phyloP scores from a whole-genome alignment of 805 yeast species.

The Candida nemodendra region DNA sequence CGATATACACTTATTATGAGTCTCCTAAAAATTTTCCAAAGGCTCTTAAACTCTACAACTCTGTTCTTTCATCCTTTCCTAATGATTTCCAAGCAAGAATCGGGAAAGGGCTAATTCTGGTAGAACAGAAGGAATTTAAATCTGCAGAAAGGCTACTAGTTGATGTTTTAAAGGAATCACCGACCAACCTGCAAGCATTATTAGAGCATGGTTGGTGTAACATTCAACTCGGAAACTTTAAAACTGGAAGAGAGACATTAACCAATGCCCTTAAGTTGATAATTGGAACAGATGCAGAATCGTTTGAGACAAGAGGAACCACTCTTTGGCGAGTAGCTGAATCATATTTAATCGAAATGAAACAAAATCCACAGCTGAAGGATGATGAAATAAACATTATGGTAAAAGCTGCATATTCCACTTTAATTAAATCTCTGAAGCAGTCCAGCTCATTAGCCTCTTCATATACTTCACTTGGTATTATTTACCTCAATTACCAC shows the following conservation, averaged over 20 bases:
- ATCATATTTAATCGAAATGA: conserved; percentile 45
- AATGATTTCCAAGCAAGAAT: conserved; percentile 56
- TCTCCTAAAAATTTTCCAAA: conserved; percentile 83
- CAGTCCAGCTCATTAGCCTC: conserved; percentile 67
- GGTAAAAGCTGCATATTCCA: conserved; percentile 51
- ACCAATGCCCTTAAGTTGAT: conserved; percentile 40
- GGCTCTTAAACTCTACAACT: conserved; percentile 71
- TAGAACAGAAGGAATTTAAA: conserved; percentile 58
- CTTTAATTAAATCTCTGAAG: conserved; percentile 61
- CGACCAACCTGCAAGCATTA: conserved; percentile 58
- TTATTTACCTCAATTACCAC: conserved; percentile 58
- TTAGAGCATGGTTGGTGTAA: conserved; percentile 80
- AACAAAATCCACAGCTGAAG: conserved; percentile 12
- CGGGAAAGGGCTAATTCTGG: conserved; percentile 78
- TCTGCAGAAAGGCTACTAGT: conserved; percentile 55
- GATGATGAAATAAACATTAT: conserved; percentile 25
- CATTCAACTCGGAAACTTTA: conserved; percentile 49
- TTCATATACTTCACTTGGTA: conserved; percentile 79
- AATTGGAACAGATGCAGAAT: conserved; percentile 50
- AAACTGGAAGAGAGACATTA: conserved; percentile 53
- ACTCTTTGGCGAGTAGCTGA: conserved; percentile 74
- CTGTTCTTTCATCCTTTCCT: conserved; percentile 44
- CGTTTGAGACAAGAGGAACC: conserved; percentile 56
- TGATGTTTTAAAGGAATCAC: conserved; percentile 46
- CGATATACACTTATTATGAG: conserved; percentile 77